Conservation (phyloP, 1,139 yeast genomes). For the Candida dubliniensis region DNA sequence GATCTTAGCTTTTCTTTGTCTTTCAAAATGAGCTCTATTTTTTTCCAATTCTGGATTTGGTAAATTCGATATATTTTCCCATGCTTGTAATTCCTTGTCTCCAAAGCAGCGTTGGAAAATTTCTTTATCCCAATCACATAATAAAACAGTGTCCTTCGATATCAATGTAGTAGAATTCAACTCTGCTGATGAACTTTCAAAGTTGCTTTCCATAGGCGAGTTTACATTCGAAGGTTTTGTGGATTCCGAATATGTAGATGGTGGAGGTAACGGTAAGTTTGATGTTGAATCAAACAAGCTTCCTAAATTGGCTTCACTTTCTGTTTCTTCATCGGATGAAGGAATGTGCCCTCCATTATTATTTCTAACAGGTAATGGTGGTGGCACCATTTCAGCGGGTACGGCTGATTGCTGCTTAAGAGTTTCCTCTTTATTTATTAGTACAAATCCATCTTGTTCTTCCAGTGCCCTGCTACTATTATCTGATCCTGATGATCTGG, state of each 20-base stretch:
- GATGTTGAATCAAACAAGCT: constrained; percentile 32
- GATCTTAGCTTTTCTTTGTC: constrained; percentile 49
- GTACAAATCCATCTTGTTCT: constrained; percentile 23
- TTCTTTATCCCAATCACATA: constrained; percentile 70
- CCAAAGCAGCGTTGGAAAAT: constrained; percentile 52
- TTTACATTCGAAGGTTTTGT: constrained; percentile 24
- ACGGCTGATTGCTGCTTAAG: neutral
- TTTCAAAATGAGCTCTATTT: constrained; percentile 38
- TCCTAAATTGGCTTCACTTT: constrained; percentile 20
- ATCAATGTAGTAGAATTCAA: constrained; percentile 17
- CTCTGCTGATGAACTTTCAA: constrained; percentile 8
- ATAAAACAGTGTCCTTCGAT: constrained; percentile 48
- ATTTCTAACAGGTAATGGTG: constrained; percentile 1
- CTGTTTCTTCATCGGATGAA: constrained; percentile 23
- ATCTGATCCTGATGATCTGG: constrained; percentile 6
- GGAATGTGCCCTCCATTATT: constrained; percentile 6
- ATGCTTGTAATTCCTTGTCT: constrained; percentile 46
- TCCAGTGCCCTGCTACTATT: constrained; percentile 4
- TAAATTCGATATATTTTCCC: constrained; percentile 52
- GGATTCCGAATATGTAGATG: constrained; percentile 21
- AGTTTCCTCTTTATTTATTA: constrained; percentile 18
- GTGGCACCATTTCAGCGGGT: constrained; percentile 1
- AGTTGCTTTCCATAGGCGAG: constrained; percentile 22
- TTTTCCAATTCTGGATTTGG: constrained; percentile 55
- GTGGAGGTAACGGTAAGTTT: constrained; percentile 20